Percentiles rank a stretch among this genome's conserved stretches.
Evolutionary conservation across 2,329 filamentous ascomycete genomes (phyloP).

Genomic region (Botryotinia narcissicola): DNA sequence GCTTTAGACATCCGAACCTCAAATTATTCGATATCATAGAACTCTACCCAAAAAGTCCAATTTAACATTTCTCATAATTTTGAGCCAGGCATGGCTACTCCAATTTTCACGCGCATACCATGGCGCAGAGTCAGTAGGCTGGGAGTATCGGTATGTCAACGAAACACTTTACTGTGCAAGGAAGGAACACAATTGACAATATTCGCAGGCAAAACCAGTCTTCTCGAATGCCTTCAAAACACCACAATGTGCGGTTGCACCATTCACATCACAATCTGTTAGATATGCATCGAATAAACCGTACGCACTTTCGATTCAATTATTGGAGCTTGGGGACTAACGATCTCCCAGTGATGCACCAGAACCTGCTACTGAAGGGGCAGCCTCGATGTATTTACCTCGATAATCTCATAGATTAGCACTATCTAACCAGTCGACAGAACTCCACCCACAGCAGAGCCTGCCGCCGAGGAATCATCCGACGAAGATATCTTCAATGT

Average conservation of each 20-base stretch:
- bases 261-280: not conserved
- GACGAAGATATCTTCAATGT: slow-evolving; percentile 18
- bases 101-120: slow-evolving; percentile 31
- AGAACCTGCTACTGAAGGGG: not conserved
- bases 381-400: slow-evolving; percentile 11
- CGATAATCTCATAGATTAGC: not conserved
- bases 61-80: slow-evolving; percentile 6
- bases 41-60: slow-evolving; percentile 1
- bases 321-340: not conserved
- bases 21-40: slow-evolving; percentile 20
- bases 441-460: slow-evolving; percentile 7
- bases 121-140: slow-evolving; percentile 27
- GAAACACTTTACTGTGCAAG: not conserved
- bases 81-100: slow-evolving; percentile 30
- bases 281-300: slow-evolving; percentile 13
- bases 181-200: slow-evolving; percentile 6
- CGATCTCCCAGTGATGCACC: not conserved
- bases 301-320: not conserved
- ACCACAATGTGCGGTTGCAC: slow-evolving; percentile 12
- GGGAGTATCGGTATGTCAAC: slow-evolving; percentile 22
- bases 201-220: slow-evolving; percentile 27
- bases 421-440: slow-evolving; percentile 17
- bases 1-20: not conserved
- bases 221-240: slow-evolving; percentile 12
- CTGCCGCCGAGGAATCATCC: not conserved